phyloP scores from a whole-genome alignment of 768 basidiomycete genomes.

The Mycena capillaripes region DNA sequence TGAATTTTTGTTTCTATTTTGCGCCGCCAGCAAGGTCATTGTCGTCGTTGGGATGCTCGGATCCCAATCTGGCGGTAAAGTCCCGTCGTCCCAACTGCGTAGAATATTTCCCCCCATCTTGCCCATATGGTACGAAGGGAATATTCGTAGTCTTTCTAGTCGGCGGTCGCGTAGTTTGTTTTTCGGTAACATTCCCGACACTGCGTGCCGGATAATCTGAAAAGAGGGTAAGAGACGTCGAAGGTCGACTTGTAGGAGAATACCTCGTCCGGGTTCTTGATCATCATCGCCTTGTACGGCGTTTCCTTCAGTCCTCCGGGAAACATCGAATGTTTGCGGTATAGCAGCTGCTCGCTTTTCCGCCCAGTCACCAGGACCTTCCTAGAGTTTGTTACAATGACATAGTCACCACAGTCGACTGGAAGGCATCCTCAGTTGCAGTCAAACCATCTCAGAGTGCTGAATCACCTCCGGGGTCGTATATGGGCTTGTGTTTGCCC shows the following conservation, averaged over 20 bases:
- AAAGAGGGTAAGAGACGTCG: conserved; percentile 14
- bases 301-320: conserved; percentile 96
- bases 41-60: conserved; percentile 58
- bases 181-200: conserved; percentile 98
- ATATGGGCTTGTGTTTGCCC: conserved; percentile 99
- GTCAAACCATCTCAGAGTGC: not conserved
- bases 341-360: conserved; percentile 90
- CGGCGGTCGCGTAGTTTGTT: conserved; percentile 94
- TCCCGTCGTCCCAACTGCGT: conserved; percentile 89
- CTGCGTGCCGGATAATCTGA: conserved; percentile 95
- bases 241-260: conserved; percentile 40
- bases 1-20: not conserved
- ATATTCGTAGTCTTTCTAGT: conserved; percentile 90
- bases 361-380: conserved; percentile 89
- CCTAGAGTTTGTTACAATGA: conserved; percentile 92
- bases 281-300: conserved; percentile 87
- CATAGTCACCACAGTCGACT: conserved; percentile 99
- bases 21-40: conserved; percentile 44
- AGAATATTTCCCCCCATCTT: conserved; percentile 83
- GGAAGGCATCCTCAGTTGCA: not conserved
- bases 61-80: conserved; percentile 65
- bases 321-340: conserved; percentile 91
- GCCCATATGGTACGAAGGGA: conserved; percentile 84
- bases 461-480: conserved; percentile 87
- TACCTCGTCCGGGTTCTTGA: conserved; percentile 91